Base-by-base conservation (phyloP, 768 basidiomycete species). In the Termitomyces sp. region DNA sequence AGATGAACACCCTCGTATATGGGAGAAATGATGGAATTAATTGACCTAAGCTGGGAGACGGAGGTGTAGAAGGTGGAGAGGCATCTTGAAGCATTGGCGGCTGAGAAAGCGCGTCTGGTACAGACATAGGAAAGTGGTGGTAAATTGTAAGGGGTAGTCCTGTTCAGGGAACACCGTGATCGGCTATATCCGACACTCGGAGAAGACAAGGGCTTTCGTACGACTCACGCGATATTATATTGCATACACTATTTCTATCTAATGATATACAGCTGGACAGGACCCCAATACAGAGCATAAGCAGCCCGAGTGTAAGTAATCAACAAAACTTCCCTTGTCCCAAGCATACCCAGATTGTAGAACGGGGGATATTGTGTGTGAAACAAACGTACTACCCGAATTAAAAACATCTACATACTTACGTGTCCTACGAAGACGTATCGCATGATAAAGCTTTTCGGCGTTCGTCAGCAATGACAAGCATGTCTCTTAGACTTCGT, bases 31-130 rank as follows among this genome's bases (percentile, higher is more conserved):
- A 61, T 59, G 56, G 57, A 64, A 55, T 43, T 62, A 63, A 54
- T 73, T 65, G 59, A 82, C 82, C 81, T 73, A 70, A 66, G 62
- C 77, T 78, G 43, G 82, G 78, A 16, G 82, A 83, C 23, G 81
- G 76, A 8, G 82, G 75, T 2, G 72, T 74, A 16, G 71, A 67
- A 8, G 78, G 75, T 9, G 79, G 72, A 18, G 72, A 72, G 36
- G 23, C 48, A 26, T 61, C 56, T 18, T 56, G 59, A 7, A 58
- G 56, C 61, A 65, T 64, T 36, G 48, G 33, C 26, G 52, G 26
- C 33, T 58, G 54, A 48, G 64, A 57, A 63, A 54, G 63, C 57
- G 63, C 62, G 62, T 63, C 62, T 46, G 54, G 56, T 13, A 53
- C 50, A 28, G 56, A 53, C 50, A 65, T 59, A 36, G 47, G 41